Evolutionary conservation across 2,329 filamentous ascomycete genomes (phyloP), one percentile per base, ranked within the genome.

Genomic region (Paracoccidioides brasiliensis): DNA sequence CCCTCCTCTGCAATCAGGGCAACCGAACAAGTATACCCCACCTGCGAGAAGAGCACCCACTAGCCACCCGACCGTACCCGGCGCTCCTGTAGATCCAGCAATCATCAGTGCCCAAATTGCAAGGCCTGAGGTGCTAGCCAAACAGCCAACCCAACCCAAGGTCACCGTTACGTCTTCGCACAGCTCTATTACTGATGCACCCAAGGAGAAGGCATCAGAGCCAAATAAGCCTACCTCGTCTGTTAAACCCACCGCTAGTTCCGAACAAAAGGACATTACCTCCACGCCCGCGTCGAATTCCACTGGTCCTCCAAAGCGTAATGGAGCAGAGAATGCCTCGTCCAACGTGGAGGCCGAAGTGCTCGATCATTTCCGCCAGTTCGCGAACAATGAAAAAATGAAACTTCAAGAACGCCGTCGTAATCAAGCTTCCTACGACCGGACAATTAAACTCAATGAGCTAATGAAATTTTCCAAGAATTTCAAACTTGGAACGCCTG

Each of bases 401-500:
- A 78, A 79, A 59, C 70, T 83, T 58, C 75, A 80, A 56, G 80
- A 84, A 62, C 76, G 76, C 42, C 75, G 77, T 56, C 76, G 80
- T 44, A 76, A 75, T 48, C 76, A 79, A 60, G 77, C 74, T 22
- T 76, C 77, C 15, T 77, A 83, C 57, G 93, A 97, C 68, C 95
- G 95, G 69, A 89, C 90, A 62, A 83, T 93, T 61, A 96, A 95
- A 71, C 72, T 98, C 59, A 95, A 88, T 57, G 93, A 98, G 72
- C 74, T 98, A 56, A 94, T 93, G 77, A 95, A 91, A 66, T 98
- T 98, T 70, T 89, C 93, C 0, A 81, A 84, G 62, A 93, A 81
- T 67, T 98, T 98, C 78, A 97, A 97, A 73, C 80, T 98, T 15
- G 85, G 87, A 52, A 96, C 91, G 2, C 90, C 90, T 5, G 90